Conservation (phyloP, 495 filamentous ascomycete genomes). For the Geoglossum glabrum region DNA sequence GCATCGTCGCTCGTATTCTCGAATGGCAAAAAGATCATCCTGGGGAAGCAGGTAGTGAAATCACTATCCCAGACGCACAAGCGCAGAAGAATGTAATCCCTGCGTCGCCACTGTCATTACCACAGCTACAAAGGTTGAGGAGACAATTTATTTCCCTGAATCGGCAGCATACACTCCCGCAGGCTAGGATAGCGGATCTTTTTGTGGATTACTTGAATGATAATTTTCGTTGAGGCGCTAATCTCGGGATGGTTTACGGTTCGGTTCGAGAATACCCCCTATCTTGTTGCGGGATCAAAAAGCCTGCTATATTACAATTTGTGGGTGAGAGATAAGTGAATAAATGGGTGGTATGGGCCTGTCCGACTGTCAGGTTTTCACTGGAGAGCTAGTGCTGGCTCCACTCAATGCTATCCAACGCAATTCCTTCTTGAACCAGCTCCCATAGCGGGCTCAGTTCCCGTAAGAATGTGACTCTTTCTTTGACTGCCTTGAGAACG, state of each 20-base stretch:
- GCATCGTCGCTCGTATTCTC: constrained; percentile 54
- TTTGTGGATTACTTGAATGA: constrained; percentile 64
- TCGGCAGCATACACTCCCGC: constrained; percentile 32
- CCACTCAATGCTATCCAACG: constrained; percentile 94
- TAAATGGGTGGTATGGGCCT: not conserved
- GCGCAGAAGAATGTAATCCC: constrained; percentile 31
- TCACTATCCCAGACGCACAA: constrained; percentile 19
- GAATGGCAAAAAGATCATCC: constrained; percentile 48
- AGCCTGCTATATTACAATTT: not conserved
- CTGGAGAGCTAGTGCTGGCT: constrained; percentile 56
- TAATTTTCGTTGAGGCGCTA: constrained; percentile 21
- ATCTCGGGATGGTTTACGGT: not conserved
- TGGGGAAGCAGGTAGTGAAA: constrained; percentile 34
- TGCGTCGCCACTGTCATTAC: constrained; percentile 29
- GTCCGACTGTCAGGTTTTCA: not conserved
- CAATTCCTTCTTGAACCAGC: constrained; percentile 89
- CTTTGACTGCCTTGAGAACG: constrained; percentile 80
- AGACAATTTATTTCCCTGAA: constrained; percentile 77
- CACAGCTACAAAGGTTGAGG: constrained; percentile 62
- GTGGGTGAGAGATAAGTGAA: not conserved
- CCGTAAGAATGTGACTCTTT: constrained; percentile 75
- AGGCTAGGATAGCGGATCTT: constrained; percentile 37
- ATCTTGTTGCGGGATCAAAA: not conserved
- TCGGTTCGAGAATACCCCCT: not conserved
- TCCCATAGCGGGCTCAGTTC: constrained; percentile 97